phyloP scores from a whole-genome alignment of 2,329 filamentous ascomycete species.

The Diaporthe amygdali region DNA sequence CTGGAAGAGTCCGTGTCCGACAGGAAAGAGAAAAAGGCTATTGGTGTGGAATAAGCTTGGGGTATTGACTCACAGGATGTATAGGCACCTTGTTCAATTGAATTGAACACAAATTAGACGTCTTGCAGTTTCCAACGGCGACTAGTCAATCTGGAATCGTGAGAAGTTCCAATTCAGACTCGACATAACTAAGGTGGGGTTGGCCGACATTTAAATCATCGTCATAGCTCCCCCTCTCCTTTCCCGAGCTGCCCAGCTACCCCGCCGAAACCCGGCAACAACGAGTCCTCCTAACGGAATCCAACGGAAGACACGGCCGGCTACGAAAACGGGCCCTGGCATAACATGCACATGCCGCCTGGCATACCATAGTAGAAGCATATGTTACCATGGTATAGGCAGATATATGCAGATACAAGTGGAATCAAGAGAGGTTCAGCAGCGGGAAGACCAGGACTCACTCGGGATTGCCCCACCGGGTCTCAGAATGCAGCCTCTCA shows the following conservation, averaged over 20 bases:
- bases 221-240: constrained; percentile 17
- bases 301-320: background rate
- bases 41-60: background rate
- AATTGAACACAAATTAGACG: background rate
- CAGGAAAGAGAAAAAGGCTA: background rate
- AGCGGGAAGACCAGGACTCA: background rate
- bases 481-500: background rate
- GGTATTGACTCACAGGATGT: background rate
- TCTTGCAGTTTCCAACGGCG: no score
- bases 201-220: constrained; percentile 17
- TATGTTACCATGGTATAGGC: no score
- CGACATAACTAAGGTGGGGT: constrained; percentile 6
- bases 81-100: background rate
- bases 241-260: constrained; percentile 17
- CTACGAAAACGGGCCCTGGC: background rate
- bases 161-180: background rate
- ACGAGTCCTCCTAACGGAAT: constrained; percentile 2
- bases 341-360: background rate
- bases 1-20: background rate
- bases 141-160: background rate
- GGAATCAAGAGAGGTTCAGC: background rate
- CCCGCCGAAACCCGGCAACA: constrained; percentile 13
- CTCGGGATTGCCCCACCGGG: background rate
- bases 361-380: background rate
- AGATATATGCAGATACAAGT: background rate